Evolutionary conservation across 805 yeast genomes (phyloP), one percentile per base, ranked within the genome.

Genomic region (Candida andamanensis): DNA sequence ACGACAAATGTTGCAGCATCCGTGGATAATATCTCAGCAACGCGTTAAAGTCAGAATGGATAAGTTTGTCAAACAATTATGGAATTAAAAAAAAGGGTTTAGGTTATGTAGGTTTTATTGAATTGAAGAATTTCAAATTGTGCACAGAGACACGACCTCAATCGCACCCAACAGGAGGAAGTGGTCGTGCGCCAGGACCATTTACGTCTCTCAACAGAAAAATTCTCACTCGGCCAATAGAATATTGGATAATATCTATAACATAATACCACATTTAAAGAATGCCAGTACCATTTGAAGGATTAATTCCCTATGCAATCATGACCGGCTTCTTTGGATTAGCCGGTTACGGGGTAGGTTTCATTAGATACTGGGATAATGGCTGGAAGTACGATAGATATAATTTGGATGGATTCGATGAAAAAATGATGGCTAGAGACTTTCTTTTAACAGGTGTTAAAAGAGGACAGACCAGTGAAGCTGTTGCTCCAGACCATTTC

Each of bases 1-100:
- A 6, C 69, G 92, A 46, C 96, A 92, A 53, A 84, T 92, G 90
- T 67, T 92, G 28, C 71, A 67, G 32, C 98, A 92, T 63, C 97
- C 97, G 2, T 92, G 98, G 98, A 67, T 86, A 34, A 59, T 74
- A 12, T 85, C 87, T 2, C 95, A 85, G 60, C 74, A 74, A 60
- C 69, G 62, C 41, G 77, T 79, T 51, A 67, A 61, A 30, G 94
- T 90, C 11, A 74, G 78, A 44, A 90, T 92, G 97, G 94, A 76
- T 42, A 80, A 77, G 56, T 84, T 92, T 55, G 85, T 92, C 13
- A 62, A 64, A 37, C 76, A 77, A 41, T 78, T 87, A 35, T 84
- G 95, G 90, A 25, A 28, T n/a, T n/a, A n/a, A n/a, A n/a, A n/a
- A n/a, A n/a, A n/a, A n/a, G n/a, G n/a, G n/a, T n/a, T n/a, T n/a